A percentile compares a stretch with the other conserved stretches of the same genome.
Conservation (phyloP, 352 stramenopile species). For the Plasmopara viticola region DNA sequence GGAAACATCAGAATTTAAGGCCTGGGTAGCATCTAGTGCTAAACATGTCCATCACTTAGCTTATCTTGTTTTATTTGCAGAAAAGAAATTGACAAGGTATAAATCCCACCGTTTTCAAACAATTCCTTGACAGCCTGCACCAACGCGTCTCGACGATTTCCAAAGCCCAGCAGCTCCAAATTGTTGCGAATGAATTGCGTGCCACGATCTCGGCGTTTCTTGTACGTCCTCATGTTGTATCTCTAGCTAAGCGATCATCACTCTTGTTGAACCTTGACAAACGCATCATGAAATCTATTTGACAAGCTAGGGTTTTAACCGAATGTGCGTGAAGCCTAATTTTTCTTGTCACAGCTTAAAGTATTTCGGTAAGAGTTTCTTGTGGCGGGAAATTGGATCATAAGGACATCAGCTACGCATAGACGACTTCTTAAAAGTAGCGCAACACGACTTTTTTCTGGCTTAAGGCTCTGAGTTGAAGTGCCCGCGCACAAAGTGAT, state of each 20-base stretch:
- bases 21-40: constrained; percentile 60
- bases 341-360: no score
- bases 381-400: no score
- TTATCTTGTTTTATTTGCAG: not conserved
- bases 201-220: constrained; percentile 25
- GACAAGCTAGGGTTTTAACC: constrained; percentile 4
- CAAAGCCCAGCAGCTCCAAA: constrained; percentile 72
- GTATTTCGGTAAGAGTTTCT: constrained; percentile 20
- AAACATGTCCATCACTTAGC: constrained; percentile 1
- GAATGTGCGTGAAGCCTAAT: no score
- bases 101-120: constrained; percentile 63
- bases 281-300: constrained; percentile 9
- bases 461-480: no score
- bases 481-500: no score
- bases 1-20: constrained; percentile 13
- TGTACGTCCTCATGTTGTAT: constrained; percentile 6
- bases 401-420: no score
- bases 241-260: constrained; percentile 15
- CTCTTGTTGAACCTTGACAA: constrained; percentile 24
- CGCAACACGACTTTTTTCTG: no score
- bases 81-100: not conserved
- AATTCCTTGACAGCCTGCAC: constrained; percentile 77
- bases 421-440: no score
- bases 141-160: constrained; percentile 43
- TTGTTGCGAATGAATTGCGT: constrained; percentile 61